These are phyloP conservation scores for Elsinoe necatrix DNA, from an alignment of 2,329 filamentous ascomycete genomes.

Conservation along the genomic window DNA sequence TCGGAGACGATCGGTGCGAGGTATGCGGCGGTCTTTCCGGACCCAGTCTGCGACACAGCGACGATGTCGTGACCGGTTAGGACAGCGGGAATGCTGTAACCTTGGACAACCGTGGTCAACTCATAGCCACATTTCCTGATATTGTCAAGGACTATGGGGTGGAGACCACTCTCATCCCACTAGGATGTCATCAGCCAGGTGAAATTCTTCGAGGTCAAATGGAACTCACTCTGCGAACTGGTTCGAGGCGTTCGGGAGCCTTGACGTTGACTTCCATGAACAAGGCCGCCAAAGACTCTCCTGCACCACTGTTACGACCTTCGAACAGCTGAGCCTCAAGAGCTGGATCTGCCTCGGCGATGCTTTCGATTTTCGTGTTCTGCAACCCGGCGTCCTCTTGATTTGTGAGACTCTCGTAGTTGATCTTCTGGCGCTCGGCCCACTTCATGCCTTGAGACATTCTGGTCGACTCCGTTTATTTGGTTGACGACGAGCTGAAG, in stretches of 20 bases:
- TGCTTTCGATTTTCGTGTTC: constrained; percentile 17
- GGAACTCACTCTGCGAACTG: constrained; percentile 43
- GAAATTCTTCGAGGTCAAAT: background rate
- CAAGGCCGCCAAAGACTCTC: constrained; percentile 55
- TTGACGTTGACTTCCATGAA: constrained; percentile 45
- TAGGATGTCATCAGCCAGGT: constrained; percentile 28
- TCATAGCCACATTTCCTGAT: constrained; percentile 63
- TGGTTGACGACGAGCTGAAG: background rate
- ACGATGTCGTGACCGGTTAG: constrained; percentile 71
- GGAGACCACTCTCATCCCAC: constrained; percentile 73
- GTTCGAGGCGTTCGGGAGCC: constrained; percentile 39
- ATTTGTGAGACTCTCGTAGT: constrained; percentile 22
- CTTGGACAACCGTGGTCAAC: constrained; percentile 76
- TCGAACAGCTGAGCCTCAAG: constrained; percentile 72
- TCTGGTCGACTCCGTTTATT: background rate
- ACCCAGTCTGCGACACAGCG: constrained; percentile 86
- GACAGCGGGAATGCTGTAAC: constrained; percentile 74
- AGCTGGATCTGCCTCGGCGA: constrained; percentile 42
- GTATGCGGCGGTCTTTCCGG: constrained; percentile 92
- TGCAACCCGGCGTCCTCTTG: constrained; percentile 11
- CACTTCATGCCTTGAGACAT: constrained; percentile 19
- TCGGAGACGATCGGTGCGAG: constrained; percentile 80
- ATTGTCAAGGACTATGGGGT: constrained; percentile 75
- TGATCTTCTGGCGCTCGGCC: constrained; percentile 23
- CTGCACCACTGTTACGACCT: constrained; percentile 46